These are phyloP conservation scores for Xylaria acuta DNA, from an alignment of 495 filamentous ascomycete species.

Conservation along the genomic window DNA sequence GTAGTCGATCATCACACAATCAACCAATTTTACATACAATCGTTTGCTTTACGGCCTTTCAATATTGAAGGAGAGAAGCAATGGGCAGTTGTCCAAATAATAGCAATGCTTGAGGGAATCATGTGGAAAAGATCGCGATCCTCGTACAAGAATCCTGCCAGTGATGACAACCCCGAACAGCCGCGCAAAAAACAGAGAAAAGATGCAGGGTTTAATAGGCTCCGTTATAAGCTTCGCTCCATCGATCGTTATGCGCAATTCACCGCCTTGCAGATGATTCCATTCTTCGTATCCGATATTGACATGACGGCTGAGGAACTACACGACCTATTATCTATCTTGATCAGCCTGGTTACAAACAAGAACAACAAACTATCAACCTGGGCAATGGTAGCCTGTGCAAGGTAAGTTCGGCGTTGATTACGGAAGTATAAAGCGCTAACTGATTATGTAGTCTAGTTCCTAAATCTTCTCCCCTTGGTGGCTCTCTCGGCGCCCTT, in stretches of 20 bases:
- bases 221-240: conserved; percentile 66
- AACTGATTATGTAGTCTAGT: conserved; percentile 34
- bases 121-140: conserved; percentile 44
- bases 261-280: conserved; percentile 78
- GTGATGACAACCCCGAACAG: conserved; percentile 43
- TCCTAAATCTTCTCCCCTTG: conserved; percentile 30
- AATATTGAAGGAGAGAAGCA: conserved; percentile 55
- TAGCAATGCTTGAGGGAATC: conserved; percentile 57
- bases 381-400: conserved; percentile 66
- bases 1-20: conserved; percentile 42
- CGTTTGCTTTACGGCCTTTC: conserved; percentile 58
- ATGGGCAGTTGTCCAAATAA: conserved; percentile 59
- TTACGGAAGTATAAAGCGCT: conserved; percentile 16
- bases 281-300: conserved; percentile 65
- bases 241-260: conserved; percentile 61
- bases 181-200: conserved; percentile 70
- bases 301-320: conserved; percentile 46
- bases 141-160: conserved; percentile 32
- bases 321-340: conserved; percentile 43
- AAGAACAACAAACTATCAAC: conserved; percentile 48
- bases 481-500: conserved; percentile 35
- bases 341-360: conserved; percentile 43
- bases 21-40: conserved; percentile 42
- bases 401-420: conserved; percentile 53
- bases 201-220: conserved; percentile 61